A percentile compares a stretch with the other conserved stretches of the same genome.
phyloP scores from a whole-genome alignment of 1,139 yeast genomes.

The Meyerozyma smithsonii region DNA sequence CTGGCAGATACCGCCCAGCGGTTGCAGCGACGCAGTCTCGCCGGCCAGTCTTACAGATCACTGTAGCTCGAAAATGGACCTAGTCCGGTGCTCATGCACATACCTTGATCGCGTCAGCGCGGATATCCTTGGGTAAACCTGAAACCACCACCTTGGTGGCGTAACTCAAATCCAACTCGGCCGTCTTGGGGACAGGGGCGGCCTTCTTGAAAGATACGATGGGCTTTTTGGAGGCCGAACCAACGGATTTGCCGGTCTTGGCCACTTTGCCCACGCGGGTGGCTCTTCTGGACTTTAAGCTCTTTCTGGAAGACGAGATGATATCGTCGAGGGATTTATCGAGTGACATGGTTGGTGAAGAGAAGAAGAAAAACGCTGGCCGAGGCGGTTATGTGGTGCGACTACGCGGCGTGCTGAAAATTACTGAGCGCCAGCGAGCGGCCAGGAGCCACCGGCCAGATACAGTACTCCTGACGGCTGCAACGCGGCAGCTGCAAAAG shows the following conservation, averaged over 20 bases:
- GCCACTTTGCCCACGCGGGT: constrained; percentile 19
- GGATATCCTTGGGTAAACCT: constrained; percentile 76
- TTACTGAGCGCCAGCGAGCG: not conserved
- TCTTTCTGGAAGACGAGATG: constrained; percentile 58
- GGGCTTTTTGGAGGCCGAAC: constrained; percentile 26
- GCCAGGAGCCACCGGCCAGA: not conserved
- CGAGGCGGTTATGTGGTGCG: not conserved
- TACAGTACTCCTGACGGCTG: no score
- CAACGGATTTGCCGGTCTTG: constrained; percentile 32
- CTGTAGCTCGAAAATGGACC: constrained; percentile 2
- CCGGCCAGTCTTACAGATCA: no score
- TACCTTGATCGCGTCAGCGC: constrained; percentile 76
- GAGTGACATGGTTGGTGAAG: constrained; percentile 36
- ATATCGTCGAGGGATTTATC: constrained; percentile 96
- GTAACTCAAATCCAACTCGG: constrained; percentile 45
- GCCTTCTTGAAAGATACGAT: constrained; percentile 36
- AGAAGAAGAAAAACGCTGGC: not conserved
- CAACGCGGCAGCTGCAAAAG: not conserved
- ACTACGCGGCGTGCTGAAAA: not conserved
- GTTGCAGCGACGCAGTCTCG: no score
- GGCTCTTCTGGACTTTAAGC: constrained; percentile 13
- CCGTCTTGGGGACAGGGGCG: constrained; percentile 22
- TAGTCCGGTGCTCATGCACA: constrained; percentile 31
- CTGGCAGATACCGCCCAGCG: no score
- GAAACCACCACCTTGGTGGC: constrained; percentile 74